Base-by-base conservation (phyloP, 1,139 yeast genomes). In the Protomyces inouyei region DNA sequence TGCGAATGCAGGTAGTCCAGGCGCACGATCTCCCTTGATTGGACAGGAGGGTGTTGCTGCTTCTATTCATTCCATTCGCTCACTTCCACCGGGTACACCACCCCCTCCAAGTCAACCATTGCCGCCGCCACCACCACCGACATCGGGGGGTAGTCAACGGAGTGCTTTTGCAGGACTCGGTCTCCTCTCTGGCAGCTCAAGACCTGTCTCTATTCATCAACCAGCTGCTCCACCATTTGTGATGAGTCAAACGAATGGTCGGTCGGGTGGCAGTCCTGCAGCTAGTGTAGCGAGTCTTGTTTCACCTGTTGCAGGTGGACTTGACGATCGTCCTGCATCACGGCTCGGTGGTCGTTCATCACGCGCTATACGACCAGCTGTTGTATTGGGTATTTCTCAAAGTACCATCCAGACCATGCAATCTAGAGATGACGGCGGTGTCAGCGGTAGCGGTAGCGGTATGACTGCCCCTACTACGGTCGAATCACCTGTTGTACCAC, bases 41-140 rank as follows among this genome's bases (percentile, higher is more conserved):
- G 52, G 18, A n/a, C 14, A 37, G 4, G 16, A 14, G 43, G 43
- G 43, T n/a, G 4, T 37, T 1, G 43, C 43, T n/a, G 43, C 16
- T 2, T 18, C 21, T 5, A 18, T 9, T 3, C 10, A 40, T 18
- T n/a, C 21, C 10, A n/a, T 40, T 40, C 46, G 18, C 46, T 28
- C 32, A 1, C 23, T 43, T 10, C 48, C 48, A 16, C 25, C 25
- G 10, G 48, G 48, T 21, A 43, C 63, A 45, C 43, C 63, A 16
- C 63, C 63, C 5, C 63, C 63, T 10, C 63, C 63, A 51, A 52
- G 52, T 18, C 63, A 59, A 40, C 63, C 63, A 6, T 37, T 59
- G 10, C 63, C 63, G 9, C 63, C 57, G 10, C 52, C 57, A 12
- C 63, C 63, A 9, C 14, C 63, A 9, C 14, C 63, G 14, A 51